Conservation (phyloP, 2,329 filamentous ascomycete genomes). For the Xylariaceae sp. region DNA sequence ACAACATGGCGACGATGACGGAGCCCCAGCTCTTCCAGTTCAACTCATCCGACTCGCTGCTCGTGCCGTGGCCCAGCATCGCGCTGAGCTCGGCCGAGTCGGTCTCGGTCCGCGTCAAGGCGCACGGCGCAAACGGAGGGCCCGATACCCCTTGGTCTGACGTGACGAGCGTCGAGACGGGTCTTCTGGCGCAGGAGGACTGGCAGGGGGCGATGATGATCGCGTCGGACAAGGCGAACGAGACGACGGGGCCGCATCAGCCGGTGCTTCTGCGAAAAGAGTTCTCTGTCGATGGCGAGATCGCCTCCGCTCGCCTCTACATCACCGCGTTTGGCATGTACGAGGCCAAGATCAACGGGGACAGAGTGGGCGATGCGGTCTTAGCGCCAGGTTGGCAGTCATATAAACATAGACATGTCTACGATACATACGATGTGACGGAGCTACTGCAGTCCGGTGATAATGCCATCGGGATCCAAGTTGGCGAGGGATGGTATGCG, state of each 20-base stretch:
- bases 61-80: slow-evolving; percentile 40
- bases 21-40: slow-evolving; percentile 18
- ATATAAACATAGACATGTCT: slow-evolving; percentile 46
- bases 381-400: slow-evolving; percentile 50
- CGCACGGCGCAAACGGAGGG: slow-evolving; percentile 22
- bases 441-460: slow-evolving; percentile 29
- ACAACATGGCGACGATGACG: background rate
- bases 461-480: slow-evolving; percentile 41
- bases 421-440: slow-evolving; percentile 50
- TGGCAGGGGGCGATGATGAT: slow-evolving; percentile 30
- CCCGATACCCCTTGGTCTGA: slow-evolving; percentile 28
- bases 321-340: slow-evolving; percentile 44
- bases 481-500: slow-evolving; percentile 49
- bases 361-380: slow-evolving; percentile 33
- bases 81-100: slow-evolving; percentile 28
- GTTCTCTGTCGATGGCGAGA: slow-evolving; percentile 21
- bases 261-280: slow-evolving; percentile 30
- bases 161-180: slow-evolving; percentile 31
- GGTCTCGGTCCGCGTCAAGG: slow-evolving; percentile 30
- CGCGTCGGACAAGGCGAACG: slow-evolving; percentile 24
- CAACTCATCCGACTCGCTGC: slow-evolving; percentile 33
- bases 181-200: slow-evolving; percentile 22
- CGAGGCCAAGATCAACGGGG: slow-evolving; percentile 43
- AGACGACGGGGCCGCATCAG: slow-evolving; percentile 23
- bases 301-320: slow-evolving; percentile 39